These are phyloP conservation scores for Sclerotinia minor DNA, from an alignment of 2,329 filamentous ascomycete genomes.

Conservation along the genomic window DNA sequence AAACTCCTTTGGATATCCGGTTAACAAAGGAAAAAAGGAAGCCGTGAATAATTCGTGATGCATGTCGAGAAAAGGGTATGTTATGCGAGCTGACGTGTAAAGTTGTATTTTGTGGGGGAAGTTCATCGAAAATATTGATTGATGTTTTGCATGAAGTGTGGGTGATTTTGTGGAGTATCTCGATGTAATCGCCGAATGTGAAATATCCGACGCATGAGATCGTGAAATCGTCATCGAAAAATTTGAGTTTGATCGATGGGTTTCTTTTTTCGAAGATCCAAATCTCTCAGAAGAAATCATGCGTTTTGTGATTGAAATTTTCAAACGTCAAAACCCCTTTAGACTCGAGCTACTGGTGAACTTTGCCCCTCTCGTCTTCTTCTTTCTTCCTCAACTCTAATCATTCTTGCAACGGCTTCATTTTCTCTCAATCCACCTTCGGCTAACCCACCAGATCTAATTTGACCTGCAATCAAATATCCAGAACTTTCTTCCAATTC, in stretches of 20 bases:
- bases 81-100: slow-evolving; percentile 3
- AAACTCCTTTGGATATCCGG: not conserved
- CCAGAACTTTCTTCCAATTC: slow-evolving; percentile 48
- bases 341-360: slow-evolving; percentile 20
- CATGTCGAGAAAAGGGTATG: not conserved
- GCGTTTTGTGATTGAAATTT: not conserved
- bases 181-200: not conserved
- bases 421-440: slow-evolving; percentile 22
- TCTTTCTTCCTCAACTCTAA: slow-evolving; percentile 22
- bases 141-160: not conserved
- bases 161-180: slow-evolving; percentile 6
- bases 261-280: not conserved
- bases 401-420: slow-evolving; percentile 22
- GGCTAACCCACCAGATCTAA: slow-evolving; percentile 14
- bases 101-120: slow-evolving; percentile 9
- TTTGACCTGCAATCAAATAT: slow-evolving; percentile 35
- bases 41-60: slow-evolving; percentile 8
- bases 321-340: not conserved
- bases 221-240: not conserved
- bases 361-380: slow-evolving; percentile 23
- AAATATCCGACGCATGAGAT: not conserved
- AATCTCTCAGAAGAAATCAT: not conserved
- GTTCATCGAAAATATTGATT: slow-evolving; percentile 1
- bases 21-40: slow-evolving; percentile 15
- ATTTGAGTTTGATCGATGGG: not conserved